Evolutionary conservation across 345 rosid species (phyloP).

Genomic region (Rubroshorea leprosula): DNA sequence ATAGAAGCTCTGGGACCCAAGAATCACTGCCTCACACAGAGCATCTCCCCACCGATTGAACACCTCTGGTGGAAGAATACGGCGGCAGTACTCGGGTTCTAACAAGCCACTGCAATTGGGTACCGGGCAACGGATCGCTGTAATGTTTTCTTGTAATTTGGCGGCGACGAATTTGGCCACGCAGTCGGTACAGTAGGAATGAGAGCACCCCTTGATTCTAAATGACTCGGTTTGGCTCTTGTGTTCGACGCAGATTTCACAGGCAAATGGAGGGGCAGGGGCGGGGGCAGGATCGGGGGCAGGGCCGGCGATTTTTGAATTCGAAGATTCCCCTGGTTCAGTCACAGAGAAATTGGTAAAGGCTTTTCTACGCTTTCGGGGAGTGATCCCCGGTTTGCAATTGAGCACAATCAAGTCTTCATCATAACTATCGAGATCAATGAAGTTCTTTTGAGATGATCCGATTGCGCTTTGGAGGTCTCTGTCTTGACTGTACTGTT

Average conservation of each 20-base stretch:
- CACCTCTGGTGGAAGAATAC: slow-evolving; percentile 33
- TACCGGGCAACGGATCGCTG: slow-evolving; percentile 29
- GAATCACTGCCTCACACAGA: slow-evolving; percentile 38
- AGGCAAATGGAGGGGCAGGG: slow-evolving; percentile 23
- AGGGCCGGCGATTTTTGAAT: slow-evolving; percentile 1
- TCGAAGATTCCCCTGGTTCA: slow-evolving; percentile 21
- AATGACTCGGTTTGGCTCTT: slow-evolving; percentile 27
- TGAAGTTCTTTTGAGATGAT: slow-evolving; percentile 5
- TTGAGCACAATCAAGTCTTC: slow-evolving; percentile 20
- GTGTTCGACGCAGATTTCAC: slow-evolving; percentile 48
- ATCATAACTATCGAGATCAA: slow-evolving; percentile 18
- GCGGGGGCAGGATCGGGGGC: too few species aligned
- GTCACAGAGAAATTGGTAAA: not conserved
- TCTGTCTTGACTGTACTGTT: too few species aligned
- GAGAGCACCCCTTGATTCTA: slow-evolving; percentile 40
- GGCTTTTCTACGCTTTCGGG: not conserved
- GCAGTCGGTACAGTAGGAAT: slow-evolving; percentile 45
- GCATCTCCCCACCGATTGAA: slow-evolving; percentile 46
- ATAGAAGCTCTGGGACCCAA: slow-evolving; percentile 20
- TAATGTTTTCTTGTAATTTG: slow-evolving; percentile 37
- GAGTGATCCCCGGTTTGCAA: slow-evolving; percentile 3
- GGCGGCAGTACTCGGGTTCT: slow-evolving; percentile 33
- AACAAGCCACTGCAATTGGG: slow-evolving; percentile 24
- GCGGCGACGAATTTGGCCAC: slow-evolving; percentile 39
- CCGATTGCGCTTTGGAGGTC: too few species aligned